A percentile compares a stretch with the other conserved stretches of the same genome.
These are phyloP conservation scores for Passalora sequoiae DNA, from an alignment of 2,329 filamentous ascomycete species.

Conservation along the genomic window DNA sequence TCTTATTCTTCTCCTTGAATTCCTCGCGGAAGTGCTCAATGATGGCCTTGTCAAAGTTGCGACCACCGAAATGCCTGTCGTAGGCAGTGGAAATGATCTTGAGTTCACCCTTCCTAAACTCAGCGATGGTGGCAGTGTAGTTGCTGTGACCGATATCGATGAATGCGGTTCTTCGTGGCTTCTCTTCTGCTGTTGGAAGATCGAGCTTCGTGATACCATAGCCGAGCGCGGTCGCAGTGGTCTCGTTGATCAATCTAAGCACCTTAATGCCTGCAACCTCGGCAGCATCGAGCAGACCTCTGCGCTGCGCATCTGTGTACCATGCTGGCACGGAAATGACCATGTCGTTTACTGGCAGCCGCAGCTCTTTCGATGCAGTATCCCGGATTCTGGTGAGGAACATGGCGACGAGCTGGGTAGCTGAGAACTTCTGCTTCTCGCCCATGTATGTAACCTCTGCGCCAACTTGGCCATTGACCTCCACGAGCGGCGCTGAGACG, in stretches of 20 bases:
- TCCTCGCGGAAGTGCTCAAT: constrained; percentile 92
- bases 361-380: constrained; percentile 80
- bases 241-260: constrained; percentile 94
- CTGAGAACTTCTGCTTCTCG: constrained; percentile 93
- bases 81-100: constrained; percentile 87
- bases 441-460: constrained; percentile 89
- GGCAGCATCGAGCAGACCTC: constrained; percentile 80
- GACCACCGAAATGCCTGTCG: constrained; percentile 94
- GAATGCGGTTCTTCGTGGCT: constrained; percentile 83
- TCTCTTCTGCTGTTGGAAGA: constrained; percentile 81
- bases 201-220: constrained; percentile 98
- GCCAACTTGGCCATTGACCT: constrained; percentile 89
- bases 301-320: constrained; percentile 94
- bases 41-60: constrained; percentile 92
- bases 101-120: constrained; percentile 96
- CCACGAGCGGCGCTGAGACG: constrained; percentile 77
- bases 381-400: constrained; percentile 91
- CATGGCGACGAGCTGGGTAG: constrained; percentile 90
- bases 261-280: constrained; percentile 92
- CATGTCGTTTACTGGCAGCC: constrained; percentile 83
- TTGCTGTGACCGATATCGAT: constrained; percentile 95
- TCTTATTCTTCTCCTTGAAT: constrained; percentile 97
- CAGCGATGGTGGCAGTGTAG: constrained; percentile 89
- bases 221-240: constrained; percentile 88
- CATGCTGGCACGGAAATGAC: constrained; percentile 92